Percentiles rank a stretch among this genome's conserved stretches.
Evolutionary conservation across 164 flowering plant genomes (phyloP).

Genomic region (Kingdonia uniflora): DNA sequence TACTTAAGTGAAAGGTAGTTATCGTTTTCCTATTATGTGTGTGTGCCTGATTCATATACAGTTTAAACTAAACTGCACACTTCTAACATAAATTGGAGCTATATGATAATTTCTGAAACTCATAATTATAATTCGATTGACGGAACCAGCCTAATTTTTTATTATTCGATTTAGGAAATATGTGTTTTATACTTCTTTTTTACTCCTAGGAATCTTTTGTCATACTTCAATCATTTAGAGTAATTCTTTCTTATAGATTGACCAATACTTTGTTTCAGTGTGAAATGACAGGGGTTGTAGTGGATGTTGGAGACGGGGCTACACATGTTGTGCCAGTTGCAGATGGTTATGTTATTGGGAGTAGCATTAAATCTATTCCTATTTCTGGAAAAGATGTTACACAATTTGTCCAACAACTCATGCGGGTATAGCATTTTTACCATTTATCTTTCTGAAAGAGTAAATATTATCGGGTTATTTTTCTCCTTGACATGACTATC

Average conservation of each 20-base stretch:
- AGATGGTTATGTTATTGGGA: conserved; percentile 97
- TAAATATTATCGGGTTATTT: background rate
- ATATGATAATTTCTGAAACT: no score
- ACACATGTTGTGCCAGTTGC: conserved; percentile 96
- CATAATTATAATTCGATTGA: no score
- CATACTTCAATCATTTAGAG: no score
- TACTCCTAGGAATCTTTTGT: no score
- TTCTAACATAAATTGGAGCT: no score
- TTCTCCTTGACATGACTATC: background rate
- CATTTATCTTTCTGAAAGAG: background rate
- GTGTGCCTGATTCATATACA: no score
- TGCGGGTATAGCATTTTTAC: conserved; percentile 47
- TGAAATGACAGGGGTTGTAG: conserved; percentile 99
- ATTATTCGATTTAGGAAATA: no score
- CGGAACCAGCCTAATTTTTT: no score
- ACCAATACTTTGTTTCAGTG: conserved; percentile 49
- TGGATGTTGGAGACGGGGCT: conserved; percentile 95
- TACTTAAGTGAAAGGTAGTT: no score
- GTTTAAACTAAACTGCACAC: no score
- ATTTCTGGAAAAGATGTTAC: conserved; percentile 90
- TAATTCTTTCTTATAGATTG: conserved; percentile 16
- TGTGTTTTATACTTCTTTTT: no score
- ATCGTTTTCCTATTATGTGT: no score
- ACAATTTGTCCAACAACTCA: conserved; percentile 86
- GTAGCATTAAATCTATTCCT: conserved; percentile 92